Evolutionary conservation across 257 asterid genomes (phyloP), one percentile per base, ranked within the genome.

Genomic region (Solanum ahanhuiri): DNA sequence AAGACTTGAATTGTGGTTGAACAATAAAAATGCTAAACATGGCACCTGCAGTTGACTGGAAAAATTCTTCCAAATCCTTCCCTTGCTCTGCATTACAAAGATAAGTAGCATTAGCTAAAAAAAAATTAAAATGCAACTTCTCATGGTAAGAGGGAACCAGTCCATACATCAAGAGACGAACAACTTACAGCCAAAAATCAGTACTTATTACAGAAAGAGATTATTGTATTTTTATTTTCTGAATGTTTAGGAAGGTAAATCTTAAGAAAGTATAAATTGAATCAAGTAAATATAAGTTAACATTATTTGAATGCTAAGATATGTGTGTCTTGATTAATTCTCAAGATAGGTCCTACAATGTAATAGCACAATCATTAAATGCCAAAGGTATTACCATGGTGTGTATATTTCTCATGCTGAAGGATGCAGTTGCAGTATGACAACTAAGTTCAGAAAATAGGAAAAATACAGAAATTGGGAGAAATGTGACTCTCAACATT

Each of bases 11-110:
- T 45, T 81, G 22, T 60, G 73, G 45, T 83, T 37, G 15, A 82
- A 83, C 35, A 25, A 79, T 45, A 20, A 76, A 70, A 69, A 71
- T 22, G 57, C 22, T 33, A 48, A 76, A 48, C 6, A 25, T 71
- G 87, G 81, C 39, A 96, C 99, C 99, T 93, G 97, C 98, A 58
- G 98, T 96, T 79, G 98, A 96, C 93, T 87, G 92, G 85, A 96
- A 96, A 89, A 96, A 95, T 88, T 95, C 98, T 28, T 92, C 95
- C 93, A 96, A 92, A 90, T 94, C 93, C 89, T 95, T 96, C 51
- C 95, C 98, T 34, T 96, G 98, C 85, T 92, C 98, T 96, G 97
- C 93, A 89, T 22, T 82, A 88, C 76, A 64, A 15, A 87, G 81
- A 77, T 67, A 71, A 9, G 66, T 23, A 35, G 9, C 33, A 71